Base-by-base conservation (phyloP, 345 rosid species). In the Luvunga scandens region DNA sequence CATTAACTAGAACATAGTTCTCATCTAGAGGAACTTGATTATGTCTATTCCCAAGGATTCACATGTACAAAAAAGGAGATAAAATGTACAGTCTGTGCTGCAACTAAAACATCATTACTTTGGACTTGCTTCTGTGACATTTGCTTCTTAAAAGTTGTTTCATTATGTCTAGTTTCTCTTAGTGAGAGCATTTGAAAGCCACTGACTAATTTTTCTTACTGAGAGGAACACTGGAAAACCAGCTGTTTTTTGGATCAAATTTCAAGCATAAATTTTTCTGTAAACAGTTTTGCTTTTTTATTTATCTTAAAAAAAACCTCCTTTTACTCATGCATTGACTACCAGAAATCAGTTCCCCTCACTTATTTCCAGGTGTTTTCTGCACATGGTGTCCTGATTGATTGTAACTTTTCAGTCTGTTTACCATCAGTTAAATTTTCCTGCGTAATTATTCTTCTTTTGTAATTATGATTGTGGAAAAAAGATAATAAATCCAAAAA, bases 401-500 rank as follows among this genome's bases (percentile, higher is more conserved):
- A 55, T 76, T 25, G 61, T 36, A 24, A 31, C 56, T 21, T 21
- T 28, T 8, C 10, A 59, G 59, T 55, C 27, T 12, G 10, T 61
- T 45, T 28, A n/a, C 8, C 57, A 12, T 42, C 69, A 6, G 30
- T 59, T 19, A 27, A 27, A 68, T n/a, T 34, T 77, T 38, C 18
- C 39, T 77, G 2, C 56, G 73, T 77, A 67, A 77, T 68, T 67
- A 18, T 53, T 66, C 38, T 76, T 57, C 12, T 45, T 64, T 64
- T 76, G 27, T 31, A 66, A 16, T 24, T 67, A 14, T 36, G 36
- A 34, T 39, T 34, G 50, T 60, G 30, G 65, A 34, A 16, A 24
- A 27, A 22, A 39, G 74, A 27, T 22, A 69, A 59, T 22, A 59
- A 56, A 69, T 19, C 60, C 28, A 56, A 1, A 75, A 75, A 24